Base-by-base conservation (phyloP, 2,329 filamentous ascomycete species). In the Cladorrhinum sp. region DNA sequence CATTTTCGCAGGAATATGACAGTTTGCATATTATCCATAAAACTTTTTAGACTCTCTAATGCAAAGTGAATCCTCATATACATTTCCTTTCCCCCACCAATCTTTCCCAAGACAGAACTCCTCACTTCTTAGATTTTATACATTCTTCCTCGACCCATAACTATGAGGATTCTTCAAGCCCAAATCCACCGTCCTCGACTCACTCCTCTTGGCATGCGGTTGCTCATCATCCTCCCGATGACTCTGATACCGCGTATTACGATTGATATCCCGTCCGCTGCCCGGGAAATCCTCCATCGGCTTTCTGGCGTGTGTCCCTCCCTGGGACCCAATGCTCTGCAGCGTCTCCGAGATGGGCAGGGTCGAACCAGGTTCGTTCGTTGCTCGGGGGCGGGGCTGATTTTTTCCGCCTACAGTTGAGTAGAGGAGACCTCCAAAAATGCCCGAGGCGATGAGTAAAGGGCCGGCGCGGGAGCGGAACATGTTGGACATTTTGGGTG, bases 171-270 rank as follows among this genome's bases (percentile, higher is more conserved):
- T n/a, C 20, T 29, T 29, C 22, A 41, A 13, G 1, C 20, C 32
- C 13, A 24, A 13, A 18, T 55, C 52, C 10, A 41, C 16, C 16
- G 70, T 68, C 9, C 77, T 75, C 66, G 25, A n/a, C 5, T 59
- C 32, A 20, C 56, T 63, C 38, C 62, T 38, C 62, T 68, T 68
- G 27, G 59, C 59, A 9, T 53, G 27, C 41, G 64, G 55, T 3
- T 25, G 41, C 8, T 61, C 55, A 18, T 54, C 55, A 7, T 48
- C 18, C 22, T 60, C 59, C 10, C 32, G 10, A 4, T 64, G 32
- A 4, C 53, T 38, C 3, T 60, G 61, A 25, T 67, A 59, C 55
- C 61, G 64, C n/a, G 65, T 60, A 32, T 66, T 64, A 10, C 58
- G 2, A 12, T 49, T 55, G 16, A 49, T 38, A 49, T 41, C 51